phyloP scores from a whole-genome alignment of 1,284 basidiomycete genomes.

The Trichosporon inkin region DNA sequence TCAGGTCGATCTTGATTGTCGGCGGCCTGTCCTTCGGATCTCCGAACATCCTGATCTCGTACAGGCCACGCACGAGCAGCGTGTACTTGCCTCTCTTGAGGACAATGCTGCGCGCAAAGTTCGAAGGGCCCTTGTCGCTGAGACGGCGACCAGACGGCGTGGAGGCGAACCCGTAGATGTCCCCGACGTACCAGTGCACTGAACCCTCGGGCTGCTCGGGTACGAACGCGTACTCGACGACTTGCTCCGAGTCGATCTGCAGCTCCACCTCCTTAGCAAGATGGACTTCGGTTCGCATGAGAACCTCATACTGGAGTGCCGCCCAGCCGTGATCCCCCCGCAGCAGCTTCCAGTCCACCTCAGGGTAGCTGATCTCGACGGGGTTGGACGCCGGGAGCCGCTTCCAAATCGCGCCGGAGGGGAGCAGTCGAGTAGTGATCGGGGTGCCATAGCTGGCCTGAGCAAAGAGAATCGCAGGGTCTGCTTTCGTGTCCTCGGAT shows the following conservation, averaged over 20 bases:
- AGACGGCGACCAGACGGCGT: constrained; percentile 15
- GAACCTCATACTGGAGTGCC: constrained; percentile 37
- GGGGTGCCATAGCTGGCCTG: background rate
- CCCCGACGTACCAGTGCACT: constrained; percentile 41
- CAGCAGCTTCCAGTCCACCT: constrained; percentile 39
- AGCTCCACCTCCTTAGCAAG: constrained; percentile 15
- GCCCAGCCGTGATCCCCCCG: constrained; percentile 47
- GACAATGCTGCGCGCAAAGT: constrained; percentile 31
- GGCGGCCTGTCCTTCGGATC: constrained; percentile 36
- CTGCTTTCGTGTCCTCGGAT: background rate
- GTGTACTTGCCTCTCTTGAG: constrained; percentile 36
- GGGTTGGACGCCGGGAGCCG: constrained; percentile 15
- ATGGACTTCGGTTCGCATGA: constrained; percentile 31
- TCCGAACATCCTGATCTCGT: constrained; percentile 48
- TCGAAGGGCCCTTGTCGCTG: constrained; percentile 19
- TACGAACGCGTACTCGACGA: constrained; percentile 44
- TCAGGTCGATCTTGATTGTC: constrained; percentile 27
- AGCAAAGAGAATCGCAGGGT: background rate
- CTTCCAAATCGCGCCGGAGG: constrained; percentile 15
- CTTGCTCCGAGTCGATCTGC: constrained; percentile 38
- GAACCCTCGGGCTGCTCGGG: constrained; percentile 8
- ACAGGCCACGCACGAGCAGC: constrained; percentile 38
- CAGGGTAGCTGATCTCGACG: background rate
- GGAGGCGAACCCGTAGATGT: constrained; percentile 42
- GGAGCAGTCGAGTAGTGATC: background rate